Evolutionary conservation across 169 alveolate genomes (phyloP), one percentile per base, ranked within the genome.

Genomic region (Eimeria maxima): DNA sequence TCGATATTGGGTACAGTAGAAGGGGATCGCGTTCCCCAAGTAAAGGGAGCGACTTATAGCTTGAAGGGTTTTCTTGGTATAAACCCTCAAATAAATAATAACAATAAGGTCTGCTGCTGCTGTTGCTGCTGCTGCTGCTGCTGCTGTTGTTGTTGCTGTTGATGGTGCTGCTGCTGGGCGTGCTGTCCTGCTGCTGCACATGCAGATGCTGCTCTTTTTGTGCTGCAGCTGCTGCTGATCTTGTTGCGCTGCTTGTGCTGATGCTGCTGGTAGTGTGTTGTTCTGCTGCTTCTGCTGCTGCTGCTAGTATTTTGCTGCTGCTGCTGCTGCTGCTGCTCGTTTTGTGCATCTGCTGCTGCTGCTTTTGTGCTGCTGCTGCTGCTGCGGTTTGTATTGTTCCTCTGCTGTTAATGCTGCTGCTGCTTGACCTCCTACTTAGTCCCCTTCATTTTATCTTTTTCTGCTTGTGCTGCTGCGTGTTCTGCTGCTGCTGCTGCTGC

Each of bases 11-110:
- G 96, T 1, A 92, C 45, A 14, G 95, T 95, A 11, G 11, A 11
- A 3, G 45, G 95, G 18, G 95, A 84, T 22, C 74, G 95, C 33
- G 90, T 90, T 2, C 89, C 78, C 33, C 97, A 90, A 42, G 95
- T 90, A 69, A 95, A 95, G 27, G 97, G 97, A 27, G 91, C 97
- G 2, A 81, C 84, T 13, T 95, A 95, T 81, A 90, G 73, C 91
- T 78, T 95, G 24, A 76, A 73, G 65, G 97, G 91, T 10, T 95
- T 95, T 67, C 94, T 95, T 18, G 97, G 97, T 13, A 74, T 55
- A 14, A 67, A 20, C 45, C 95, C 95, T n/a, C 14, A 5, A 11
- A 87, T 33, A 50, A 33, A 50, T 13, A 33, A 67, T 11, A 42
- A 44, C 2, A 65, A 89, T 57, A 57, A 57, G 67, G 67, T 57